Base-by-base conservation (phyloP, 2,329 filamentous ascomycete genomes). In the Neurospora sp. region DNA sequence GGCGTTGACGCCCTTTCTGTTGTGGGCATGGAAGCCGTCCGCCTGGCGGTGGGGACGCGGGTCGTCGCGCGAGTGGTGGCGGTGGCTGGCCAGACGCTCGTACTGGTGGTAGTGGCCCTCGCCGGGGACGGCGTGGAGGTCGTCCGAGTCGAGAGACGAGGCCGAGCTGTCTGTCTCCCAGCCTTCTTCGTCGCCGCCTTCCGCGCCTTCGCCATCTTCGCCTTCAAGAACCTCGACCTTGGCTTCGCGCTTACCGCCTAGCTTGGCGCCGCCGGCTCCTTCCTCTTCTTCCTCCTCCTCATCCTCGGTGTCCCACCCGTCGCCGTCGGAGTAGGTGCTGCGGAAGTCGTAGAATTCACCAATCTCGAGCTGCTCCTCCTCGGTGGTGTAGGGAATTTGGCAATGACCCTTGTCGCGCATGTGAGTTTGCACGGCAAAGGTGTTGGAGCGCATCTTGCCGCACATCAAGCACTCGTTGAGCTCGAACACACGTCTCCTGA, bases 401-500 rank as follows among this genome's bases (percentile, higher is more conserved):
- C 95, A 98, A 81, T 99, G 96, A 0, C 93, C 91, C 78, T 93
- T 95, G 79, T 99, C 96, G 66, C 93, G 90, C 96, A 99, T 99
- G 79, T 99, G 96, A 0, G 94, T 97, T 78, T 97, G 94, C 36
- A 94, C 89, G 19, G 92, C 95, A 70, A 90, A 89, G 0, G 91
- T 85, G 13, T 90, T 94, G 73, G 90, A 88, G 78, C 96, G 92
- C 62, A 90, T 80, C 80, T 96, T 96, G 78, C 92, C 90, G 78
- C 96, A 99, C 78, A 90, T 93, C 66, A 99, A 80, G 79, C 96
- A 99, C 79, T 97, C 90, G 78, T 93, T 89, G 72, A 90, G 88
- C 71, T 93, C 87, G 72, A 90, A 87, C 52, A 99, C 90, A 75
- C 93, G 96, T 73, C 90, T 85, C 76, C 93, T 90, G 15, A 99